These are phyloP conservation scores for Nyctanthes arbortristis DNA, from an alignment of 257 asterid species.

Conservation along the genomic window DNA sequence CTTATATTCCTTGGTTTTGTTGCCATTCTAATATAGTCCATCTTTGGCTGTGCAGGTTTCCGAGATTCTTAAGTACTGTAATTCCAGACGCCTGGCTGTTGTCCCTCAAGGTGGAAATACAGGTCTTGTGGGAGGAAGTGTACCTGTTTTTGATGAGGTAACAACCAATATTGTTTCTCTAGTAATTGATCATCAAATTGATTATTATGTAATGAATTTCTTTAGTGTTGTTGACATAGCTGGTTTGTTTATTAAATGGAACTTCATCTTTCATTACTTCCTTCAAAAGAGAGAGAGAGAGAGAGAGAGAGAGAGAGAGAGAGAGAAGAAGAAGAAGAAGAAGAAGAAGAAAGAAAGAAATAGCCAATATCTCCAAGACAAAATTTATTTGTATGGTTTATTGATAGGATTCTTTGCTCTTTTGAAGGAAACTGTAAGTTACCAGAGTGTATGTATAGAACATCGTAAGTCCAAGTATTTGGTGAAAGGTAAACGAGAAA, in stretches of 20 bases:
- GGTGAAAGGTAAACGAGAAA: background rate
- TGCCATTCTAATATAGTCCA: constrained; percentile 20
- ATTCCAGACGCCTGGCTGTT: constrained; percentile 84
- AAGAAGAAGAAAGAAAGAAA: no score
- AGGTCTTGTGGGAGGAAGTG: constrained; percentile 98
- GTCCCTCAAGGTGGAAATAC: constrained; percentile 99
- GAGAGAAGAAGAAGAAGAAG: no score
- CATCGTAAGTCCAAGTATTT: background rate
- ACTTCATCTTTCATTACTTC: background rate
- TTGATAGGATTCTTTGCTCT: no score
- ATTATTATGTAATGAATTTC: background rate
- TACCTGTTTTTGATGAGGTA: constrained; percentile 98
- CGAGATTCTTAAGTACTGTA: constrained; percentile 85
- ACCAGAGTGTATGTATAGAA: background rate
- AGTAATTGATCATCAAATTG: constrained; percentile 6
- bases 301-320: no score
- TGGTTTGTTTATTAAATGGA: background rate
- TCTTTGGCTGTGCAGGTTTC: constrained; percentile 60
- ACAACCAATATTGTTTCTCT: constrained; percentile 23
- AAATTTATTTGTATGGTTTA: no score
- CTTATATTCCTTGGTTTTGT: constrained; percentile 1
- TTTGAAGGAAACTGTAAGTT: background rate
- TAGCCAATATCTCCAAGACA: no score
- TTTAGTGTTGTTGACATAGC: background rate
- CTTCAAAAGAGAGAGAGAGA: no score